phyloP scores from a whole-genome alignment of 768 basidiomycete species.

The Kockovaella imperatae region DNA sequence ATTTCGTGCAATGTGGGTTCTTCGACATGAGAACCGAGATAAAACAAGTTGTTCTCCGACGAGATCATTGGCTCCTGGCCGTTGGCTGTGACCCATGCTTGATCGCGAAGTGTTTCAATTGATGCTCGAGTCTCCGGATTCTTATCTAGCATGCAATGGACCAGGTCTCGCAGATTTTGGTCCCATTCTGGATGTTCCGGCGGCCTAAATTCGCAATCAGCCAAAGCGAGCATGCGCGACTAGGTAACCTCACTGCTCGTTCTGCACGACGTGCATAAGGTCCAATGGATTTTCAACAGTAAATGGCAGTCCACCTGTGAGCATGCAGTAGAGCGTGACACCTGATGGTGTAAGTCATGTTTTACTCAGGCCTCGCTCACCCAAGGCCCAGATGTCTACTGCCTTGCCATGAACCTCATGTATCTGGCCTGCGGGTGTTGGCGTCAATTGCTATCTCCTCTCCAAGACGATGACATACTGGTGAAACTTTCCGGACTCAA shows the following conservation, averaged over 20 bases:
- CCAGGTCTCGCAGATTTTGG: slow-evolving; percentile 26
- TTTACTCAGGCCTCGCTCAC: slow-evolving; percentile 10
- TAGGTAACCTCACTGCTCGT: slow-evolving; percentile 29
- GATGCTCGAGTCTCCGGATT: slow-evolving; percentile 32
- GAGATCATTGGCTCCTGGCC: slow-evolving; percentile 38
- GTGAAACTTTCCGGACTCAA: slow-evolving; percentile 42
- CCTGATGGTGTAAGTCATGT: slow-evolving; percentile 17
- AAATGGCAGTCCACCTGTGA: slow-evolving; percentile 41
- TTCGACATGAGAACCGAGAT: slow-evolving; percentile 39
- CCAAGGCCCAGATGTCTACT: slow-evolving; percentile 43
- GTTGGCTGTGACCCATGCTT: slow-evolving; percentile 38
- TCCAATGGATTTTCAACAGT: slow-evolving; percentile 39
- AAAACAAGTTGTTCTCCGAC: slow-evolving; percentile 34
- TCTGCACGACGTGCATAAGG: slow-evolving; percentile 39
- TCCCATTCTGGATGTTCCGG: slow-evolving; percentile 38
- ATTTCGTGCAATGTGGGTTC: slow-evolving; percentile 44
- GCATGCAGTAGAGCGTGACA: slow-evolving; percentile 45
- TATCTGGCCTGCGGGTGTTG: slow-evolving; percentile 15
- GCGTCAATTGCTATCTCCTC: not conserved
- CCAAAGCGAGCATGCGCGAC: not conserved
- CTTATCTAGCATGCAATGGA: slow-evolving; percentile 35
- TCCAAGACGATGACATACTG: slow-evolving; percentile 12
- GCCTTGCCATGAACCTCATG: slow-evolving; percentile 39
- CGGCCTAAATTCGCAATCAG: slow-evolving; percentile 15
- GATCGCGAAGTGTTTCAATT: slow-evolving; percentile 27